These are phyloP conservation scores for Annulohypoxylon truncatum DNA, from an alignment of 2,329 filamentous ascomycete species.

Conservation along the genomic window DNA sequence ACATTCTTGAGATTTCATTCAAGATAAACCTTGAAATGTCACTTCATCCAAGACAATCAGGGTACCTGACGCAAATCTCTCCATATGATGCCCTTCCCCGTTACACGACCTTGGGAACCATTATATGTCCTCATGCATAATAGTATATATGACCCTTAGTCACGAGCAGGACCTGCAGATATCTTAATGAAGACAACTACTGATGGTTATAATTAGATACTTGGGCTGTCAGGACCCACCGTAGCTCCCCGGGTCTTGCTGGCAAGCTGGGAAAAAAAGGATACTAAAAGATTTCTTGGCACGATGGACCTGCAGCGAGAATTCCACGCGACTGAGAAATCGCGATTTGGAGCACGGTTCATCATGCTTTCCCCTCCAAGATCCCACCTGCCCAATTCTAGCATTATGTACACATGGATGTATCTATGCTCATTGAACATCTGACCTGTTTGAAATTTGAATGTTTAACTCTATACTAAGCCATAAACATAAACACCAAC, in stretches of 20 bases:
- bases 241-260: slow-evolving; percentile 30
- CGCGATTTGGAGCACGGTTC: slow-evolving; percentile 27
- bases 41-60: not conserved
- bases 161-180: slow-evolving; percentile 6
- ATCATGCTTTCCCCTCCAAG: not conserved
- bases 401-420: not conserved
- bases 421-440: not conserved
- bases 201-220: slow-evolving; percentile 31
- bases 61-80: not conserved
- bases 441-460: not conserved
- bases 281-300: slow-evolving; percentile 13
- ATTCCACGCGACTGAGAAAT: slow-evolving; percentile 20
- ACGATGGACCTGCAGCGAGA: slow-evolving; percentile 24
- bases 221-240: slow-evolving; percentile 28
- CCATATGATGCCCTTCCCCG: not conserved
- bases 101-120: not conserved
- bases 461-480: no score
- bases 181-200: slow-evolving; percentile 8
- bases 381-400: not conserved
- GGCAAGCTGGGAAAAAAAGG: not conserved
- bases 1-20: not conserved
- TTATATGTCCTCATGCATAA: slow-evolving; percentile 3
- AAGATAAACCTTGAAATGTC: not conserved
- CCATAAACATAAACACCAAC: not conserved
- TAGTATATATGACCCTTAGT: not conserved